Evolutionary conservation across 1,139 yeast genomes (phyloP).

Genomic region (Geotrichum carabidarum): DNA sequence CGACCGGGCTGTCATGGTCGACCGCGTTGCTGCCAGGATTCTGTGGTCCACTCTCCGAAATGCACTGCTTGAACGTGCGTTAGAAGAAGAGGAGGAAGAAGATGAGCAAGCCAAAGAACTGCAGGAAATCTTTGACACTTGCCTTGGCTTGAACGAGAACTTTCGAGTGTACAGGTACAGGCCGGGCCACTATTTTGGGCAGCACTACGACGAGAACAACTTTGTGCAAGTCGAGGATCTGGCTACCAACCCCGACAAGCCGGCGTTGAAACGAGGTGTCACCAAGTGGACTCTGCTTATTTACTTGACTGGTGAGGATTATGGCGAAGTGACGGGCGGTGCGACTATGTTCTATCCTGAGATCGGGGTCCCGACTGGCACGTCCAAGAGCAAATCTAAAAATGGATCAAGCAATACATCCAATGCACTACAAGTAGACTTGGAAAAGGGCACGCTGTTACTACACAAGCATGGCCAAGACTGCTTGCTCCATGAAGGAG

Average conservation of each 20-base stretch:
- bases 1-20: conserved; percentile 47
- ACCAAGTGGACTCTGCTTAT: conserved; percentile 60
- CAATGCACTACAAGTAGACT: conserved; percentile 41
- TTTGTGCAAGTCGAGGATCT: conserved; percentile 29
- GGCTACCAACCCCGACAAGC: neutral
- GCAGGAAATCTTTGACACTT: conserved; percentile 38
- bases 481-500: conserved; percentile 59
- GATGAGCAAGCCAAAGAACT: conserved; percentile 1
- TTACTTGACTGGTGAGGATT: conserved; percentile 51
- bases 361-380: conserved; percentile 8
- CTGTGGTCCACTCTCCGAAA: conserved; percentile 46
- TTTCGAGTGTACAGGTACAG: conserved; percentile 53
- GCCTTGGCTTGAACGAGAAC: conserved; percentile 54
- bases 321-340: conserved; percentile 55
- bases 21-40: conserved; percentile 39
- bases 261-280: conserved; percentile 32
- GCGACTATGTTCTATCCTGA: conserved; percentile 55
- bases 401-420: conserved; percentile 24
- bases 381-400: conserved; percentile 1
- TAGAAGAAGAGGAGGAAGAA: conserved; percentile 20
- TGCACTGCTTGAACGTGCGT: conserved; percentile 9
- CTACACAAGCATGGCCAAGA: conserved; percentile 66
- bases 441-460: conserved; percentile 54
- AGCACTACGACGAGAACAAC: conserved; percentile 61
- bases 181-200: conserved; percentile 57